Evolutionary conservation across 768 basidiomycete species (phyloP), one percentile per base, ranked within the genome.

Genomic region (Stropharia rugosoannulata): DNA sequence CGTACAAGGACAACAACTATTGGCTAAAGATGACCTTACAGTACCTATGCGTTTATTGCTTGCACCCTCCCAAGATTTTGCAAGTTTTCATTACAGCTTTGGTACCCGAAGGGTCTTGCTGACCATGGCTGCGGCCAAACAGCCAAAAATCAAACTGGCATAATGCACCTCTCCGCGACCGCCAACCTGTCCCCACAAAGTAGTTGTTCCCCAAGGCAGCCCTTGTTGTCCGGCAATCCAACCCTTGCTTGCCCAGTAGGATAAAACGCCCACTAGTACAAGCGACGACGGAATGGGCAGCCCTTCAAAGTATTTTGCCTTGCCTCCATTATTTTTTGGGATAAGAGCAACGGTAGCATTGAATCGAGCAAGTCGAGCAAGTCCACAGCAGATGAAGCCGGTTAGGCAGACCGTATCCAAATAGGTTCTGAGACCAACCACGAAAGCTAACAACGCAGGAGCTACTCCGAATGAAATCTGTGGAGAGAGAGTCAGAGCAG

Each of bases 401-500:
- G 95, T 86, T 43, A 99, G 80, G 57, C 86, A 76, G 60, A 95
- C 80, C 1, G 89, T 91, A 75, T 99, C 97, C 56, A 97, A 84
- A 59, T 90, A 88, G 10, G 94, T 96, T 58, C 92, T 84, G 54
- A 98, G 82, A 52, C 97, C 97, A 51, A 98, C 80, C 47, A 84
- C 85, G 69, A 97, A 99, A 7, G 89, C 93, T 35, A 97, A 75
- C 42, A 98, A 79, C n/a, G 95, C 88, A 3, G 97, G 97, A 0
- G 97, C 95, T 49, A 98, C 94, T 49, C 97, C 97, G 66, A 99
- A 99, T 2, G 97, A 98, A 58, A 99, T 90, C 95, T 97, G 4
- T 4, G 64, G 5, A 27, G 10, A 46, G 37, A 57, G 32, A 48
- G 42, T 59, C 13, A 57, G 49, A 50, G 18, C 39, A 49, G 48